Conservation (phyloP, 495 filamentous ascomycete genomes). For the Penicillium atrosanguineum region DNA sequence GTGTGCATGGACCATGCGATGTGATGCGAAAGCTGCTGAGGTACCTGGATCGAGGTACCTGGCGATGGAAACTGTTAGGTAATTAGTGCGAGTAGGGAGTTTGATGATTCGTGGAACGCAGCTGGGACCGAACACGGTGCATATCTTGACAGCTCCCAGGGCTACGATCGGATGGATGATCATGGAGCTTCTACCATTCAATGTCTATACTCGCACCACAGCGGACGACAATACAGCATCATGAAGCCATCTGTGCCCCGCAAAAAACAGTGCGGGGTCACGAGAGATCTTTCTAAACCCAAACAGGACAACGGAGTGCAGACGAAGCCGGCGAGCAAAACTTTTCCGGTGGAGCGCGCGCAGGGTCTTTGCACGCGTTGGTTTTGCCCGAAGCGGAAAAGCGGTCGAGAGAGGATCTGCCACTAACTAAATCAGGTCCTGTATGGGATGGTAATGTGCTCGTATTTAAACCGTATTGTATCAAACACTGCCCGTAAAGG, state of each 20-base stretch:
- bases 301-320: constrained; percentile 5
- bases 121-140: constrained; percentile 22
- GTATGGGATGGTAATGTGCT: background rate
- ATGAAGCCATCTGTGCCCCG: constrained; percentile 9
- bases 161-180: constrained; percentile 4
- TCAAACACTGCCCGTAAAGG: background rate
- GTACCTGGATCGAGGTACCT: background rate
- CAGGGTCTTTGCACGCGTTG: constrained; percentile 26
- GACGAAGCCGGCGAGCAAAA: constrained; percentile 18
- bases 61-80: constrained; percentile 32
- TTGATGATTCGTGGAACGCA: constrained; percentile 28
- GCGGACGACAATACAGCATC: background rate
- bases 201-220: background rate
- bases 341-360: constrained; percentile 16
- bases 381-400: constrained; percentile 25
- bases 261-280: constrained; percentile 26
- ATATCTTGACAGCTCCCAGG: constrained; percentile 28
- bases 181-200: constrained; percentile 1
- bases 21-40: constrained; percentile 2
- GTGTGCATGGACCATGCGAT: background rate
- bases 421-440: constrained; percentile 25
- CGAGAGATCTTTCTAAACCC: constrained; percentile 3
- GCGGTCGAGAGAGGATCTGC: constrained; percentile 34
- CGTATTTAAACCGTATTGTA: constrained; percentile 4
- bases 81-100: constrained; percentile 28